Percentiles rank a stretch among this genome's conserved stretches.
These are phyloP conservation scores for Albophoma yamanashiensis DNA, from an alignment of 2,329 filamentous ascomycete species.

Conservation along the genomic window DNA sequence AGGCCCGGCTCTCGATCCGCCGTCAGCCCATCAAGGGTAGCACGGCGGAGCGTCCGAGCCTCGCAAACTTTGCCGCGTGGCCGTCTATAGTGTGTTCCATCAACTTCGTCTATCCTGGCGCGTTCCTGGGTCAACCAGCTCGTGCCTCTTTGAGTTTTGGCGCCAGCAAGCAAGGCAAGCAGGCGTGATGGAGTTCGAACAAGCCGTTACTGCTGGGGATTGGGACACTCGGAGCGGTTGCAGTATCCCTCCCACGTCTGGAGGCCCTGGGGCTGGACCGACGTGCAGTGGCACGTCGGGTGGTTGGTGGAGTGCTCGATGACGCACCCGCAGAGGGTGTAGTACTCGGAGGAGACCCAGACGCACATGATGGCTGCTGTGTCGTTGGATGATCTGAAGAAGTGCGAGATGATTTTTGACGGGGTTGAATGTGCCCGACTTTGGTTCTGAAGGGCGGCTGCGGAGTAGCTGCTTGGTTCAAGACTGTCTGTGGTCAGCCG, in stretches of 20 bases:
- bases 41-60: not conserved
- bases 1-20: conserved; percentile 3
- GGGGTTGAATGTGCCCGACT: not conserved
- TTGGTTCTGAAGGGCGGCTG: not conserved
- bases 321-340: conserved; percentile 21
- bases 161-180: not conserved
- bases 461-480: not conserved
- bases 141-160: not conserved
- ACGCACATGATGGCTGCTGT: conserved; percentile 19
- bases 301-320: conserved; percentile 10
- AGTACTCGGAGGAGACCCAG: conserved; percentile 20
- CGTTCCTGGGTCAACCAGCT: not conserved
- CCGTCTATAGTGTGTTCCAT: conserved; percentile 12
- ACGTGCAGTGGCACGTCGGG: conserved; percentile 18
- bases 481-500: conserved; percentile 4
- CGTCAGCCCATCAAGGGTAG: not conserved
- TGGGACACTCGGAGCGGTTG: conserved; percentile 17
- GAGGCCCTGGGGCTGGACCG: conserved; percentile 14
- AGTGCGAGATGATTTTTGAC: not conserved
- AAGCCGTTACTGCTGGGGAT: conserved; percentile 8
- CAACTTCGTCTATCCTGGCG: conserved; percentile 4
- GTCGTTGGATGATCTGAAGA: not conserved
- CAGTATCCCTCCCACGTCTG: conserved; percentile 22
- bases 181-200: not conserved
- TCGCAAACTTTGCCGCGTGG: conserved; percentile 12